Conservation (phyloP, 2,329 filamentous ascomycete species). For the Fonsecaea nubica region DNA sequence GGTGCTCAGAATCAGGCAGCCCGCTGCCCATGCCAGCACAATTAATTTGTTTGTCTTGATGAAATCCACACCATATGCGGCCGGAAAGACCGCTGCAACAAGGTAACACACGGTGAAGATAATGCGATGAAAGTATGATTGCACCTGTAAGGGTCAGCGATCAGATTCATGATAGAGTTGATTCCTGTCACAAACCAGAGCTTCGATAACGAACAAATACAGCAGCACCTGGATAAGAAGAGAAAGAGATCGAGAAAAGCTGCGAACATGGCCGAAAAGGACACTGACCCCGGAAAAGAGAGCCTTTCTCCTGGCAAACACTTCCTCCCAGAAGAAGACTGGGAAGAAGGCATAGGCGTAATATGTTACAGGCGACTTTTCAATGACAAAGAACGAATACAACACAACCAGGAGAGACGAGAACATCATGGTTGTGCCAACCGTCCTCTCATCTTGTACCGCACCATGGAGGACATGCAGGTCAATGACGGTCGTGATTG, state of each 20-base stretch:
- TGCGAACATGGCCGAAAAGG: constrained; percentile 73
- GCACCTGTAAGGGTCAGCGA: constrained; percentile 63
- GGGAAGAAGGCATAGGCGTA: constrained; percentile 94
- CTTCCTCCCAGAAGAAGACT: constrained; percentile 94
- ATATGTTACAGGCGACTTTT: constrained; percentile 80
- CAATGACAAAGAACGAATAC: constrained; percentile 79
- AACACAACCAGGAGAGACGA: constrained; percentile 75
- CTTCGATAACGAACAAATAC: constrained; percentile 79
- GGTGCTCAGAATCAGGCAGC: constrained; percentile 82
- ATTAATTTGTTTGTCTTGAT: constrained; percentile 69
- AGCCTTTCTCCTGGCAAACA: constrained; percentile 77
- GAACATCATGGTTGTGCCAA: constrained; percentile 69
- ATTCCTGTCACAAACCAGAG: constrained; percentile 62
- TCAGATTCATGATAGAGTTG: neutral
- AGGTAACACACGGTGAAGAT: constrained; percentile 83
- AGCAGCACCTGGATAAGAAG: constrained; percentile 68
- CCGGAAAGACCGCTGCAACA: constrained; percentile 78
- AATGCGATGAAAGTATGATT: constrained; percentile 90
- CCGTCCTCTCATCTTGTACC: constrained; percentile 68
- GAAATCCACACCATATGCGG: constrained; percentile 75
- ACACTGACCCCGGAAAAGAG: constrained; percentile 69
- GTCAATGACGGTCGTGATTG: constrained; percentile 85
- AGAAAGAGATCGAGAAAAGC: constrained; percentile 62
- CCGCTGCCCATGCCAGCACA: constrained; percentile 73
- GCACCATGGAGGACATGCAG: constrained; percentile 80